Base-by-base conservation (phyloP, 2,329 filamentous ascomycete genomes). In the Blastomyces emzantsi region DNA sequence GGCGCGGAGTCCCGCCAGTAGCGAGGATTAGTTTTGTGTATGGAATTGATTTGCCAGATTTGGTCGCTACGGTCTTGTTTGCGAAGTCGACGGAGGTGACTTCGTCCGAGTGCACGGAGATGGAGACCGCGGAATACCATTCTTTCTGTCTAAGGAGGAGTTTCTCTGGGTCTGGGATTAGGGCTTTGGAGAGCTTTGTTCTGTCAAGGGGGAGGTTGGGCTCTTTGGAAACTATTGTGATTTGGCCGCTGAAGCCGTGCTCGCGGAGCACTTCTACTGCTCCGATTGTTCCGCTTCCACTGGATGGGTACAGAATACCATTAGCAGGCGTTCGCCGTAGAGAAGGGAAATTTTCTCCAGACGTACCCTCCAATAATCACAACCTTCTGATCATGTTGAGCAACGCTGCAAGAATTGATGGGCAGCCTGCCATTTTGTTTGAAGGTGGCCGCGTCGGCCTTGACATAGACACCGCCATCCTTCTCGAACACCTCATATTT, bases 21-120 rank as follows among this genome's bases (percentile, higher is more conserved):
- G 94, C 90, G 30, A 99, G 83, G 56, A 99, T 87, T 43, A 99
- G 85, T 78, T 97, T 97, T 43, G 86, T 88, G 77, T 97, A 99
- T 7, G 82, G 75, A 70, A 87, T 81, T n/a, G 83, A 85, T 66
- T 86, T 85, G 52, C 90, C 90, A 8, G 82, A 83, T 72, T 87
- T 85, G 0, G 92, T 96, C n/a, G 82, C 79, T 4, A 97, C 88
- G 15, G 82, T 83, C 75, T 90, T 92, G 62, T 75, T 79, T 1
- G 80, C 77, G 69, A 97, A 95, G 76, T 97, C 88, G 41, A 99
- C 84, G 33, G 79, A 82, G 4, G 83, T 88, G 17, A 92, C 94
- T 63, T 83, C 81, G 61, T 85, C 83, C 39, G 78, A 77, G 60
- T 85, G 71, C 5, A 82, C 78, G 2, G 86, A 80, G 62, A 88